Evolutionary conservation across 2,329 filamentous ascomycete genomes (phyloP), one percentile per base, ranked within the genome.

Genomic region (Colletotrichum melonis): DNA sequence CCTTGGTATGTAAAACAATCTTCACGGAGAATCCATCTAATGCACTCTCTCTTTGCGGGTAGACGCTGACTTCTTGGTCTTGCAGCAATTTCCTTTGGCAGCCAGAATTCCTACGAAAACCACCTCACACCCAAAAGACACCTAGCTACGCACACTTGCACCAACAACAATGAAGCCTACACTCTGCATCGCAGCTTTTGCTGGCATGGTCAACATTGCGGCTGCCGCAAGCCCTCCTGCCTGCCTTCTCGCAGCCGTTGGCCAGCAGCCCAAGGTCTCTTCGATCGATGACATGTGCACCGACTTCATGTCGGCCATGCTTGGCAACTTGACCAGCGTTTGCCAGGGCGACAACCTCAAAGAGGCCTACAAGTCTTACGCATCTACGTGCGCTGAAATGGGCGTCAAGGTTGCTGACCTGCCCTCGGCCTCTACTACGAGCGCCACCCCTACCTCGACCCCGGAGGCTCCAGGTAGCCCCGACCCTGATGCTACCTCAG

Each of bases 201-300:
- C 63, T 35, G 38, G 75, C 49, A 38, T 75, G 32, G 28, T 55
- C 52, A 35, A 55, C n/a, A 38, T 76, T 26, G 64, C 56, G 26
- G 67, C 56, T 55, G 52, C 69, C 22, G 72, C 69, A 56, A 38
- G 24, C 2, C 73, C 76, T 52, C 73, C 71, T 2, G 74, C 74
- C n/a, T 77, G 75, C 57, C 64, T 77, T 24, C 24, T 76, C 8
- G 62, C 63, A 9, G 75, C 71, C 24, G 58, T 77, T 12, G 64
- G 46, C 38, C 28, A 69, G n/a, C 75, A 77, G 52, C 28, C 66
- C 28, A 68, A 69, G 24, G 71, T 72, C 3, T 14, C 63, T 22
- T 49, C 69, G 9, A 38, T 75, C 22, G 42, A 70, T 55, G 22
- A 56, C 11, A 55, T 76, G 30, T 77, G 76, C 67, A 56, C 63